Percentiles rank a stretch among this genome's conserved stretches.
phyloP scores from a whole-genome alignment of 106 monocot species.

The Iris macrosiphon region DNA sequence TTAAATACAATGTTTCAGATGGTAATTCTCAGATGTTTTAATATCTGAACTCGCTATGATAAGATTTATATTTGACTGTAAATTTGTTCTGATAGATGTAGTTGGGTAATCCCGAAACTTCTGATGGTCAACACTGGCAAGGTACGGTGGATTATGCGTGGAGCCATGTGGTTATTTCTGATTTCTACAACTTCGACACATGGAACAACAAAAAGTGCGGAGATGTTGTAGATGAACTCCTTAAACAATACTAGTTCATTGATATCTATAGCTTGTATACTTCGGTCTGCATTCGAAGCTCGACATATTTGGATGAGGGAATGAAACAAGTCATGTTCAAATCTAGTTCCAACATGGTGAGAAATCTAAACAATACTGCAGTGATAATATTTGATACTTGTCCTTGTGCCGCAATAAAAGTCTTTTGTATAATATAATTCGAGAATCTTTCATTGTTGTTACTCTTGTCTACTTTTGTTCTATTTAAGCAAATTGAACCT shows the following conservation, averaged over 20 bases:
- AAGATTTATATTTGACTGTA: background rate
- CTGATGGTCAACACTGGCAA: constrained; percentile 37
- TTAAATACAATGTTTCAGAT: too few relatives aligned
- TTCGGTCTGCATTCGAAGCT: constrained; percentile 6
- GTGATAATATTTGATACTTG: too few relatives aligned
- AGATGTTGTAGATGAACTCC: constrained; percentile 10
- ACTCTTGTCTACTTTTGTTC: too few relatives aligned
- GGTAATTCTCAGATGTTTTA: too few relatives aligned
- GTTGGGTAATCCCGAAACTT: constrained; percentile 58
- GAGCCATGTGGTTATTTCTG: constrained; percentile 63
- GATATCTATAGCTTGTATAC: constrained; percentile 21
- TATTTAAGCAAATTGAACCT: too few relatives aligned
- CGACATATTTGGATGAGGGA: background rate
- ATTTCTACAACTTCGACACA: constrained; percentile 10
- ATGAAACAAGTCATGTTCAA: background rate
- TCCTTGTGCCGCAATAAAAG: too few relatives aligned
- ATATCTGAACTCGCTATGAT: too few relatives aligned
- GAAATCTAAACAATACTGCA: too few relatives aligned
- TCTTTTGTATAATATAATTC: too few relatives aligned
- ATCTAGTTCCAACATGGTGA: constrained; percentile 6
- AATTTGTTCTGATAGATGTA: constrained; percentile 2
- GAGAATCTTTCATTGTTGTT: too few relatives aligned
- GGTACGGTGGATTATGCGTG: constrained; percentile 64
- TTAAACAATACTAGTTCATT: constrained; percentile 6
- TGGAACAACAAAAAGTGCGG: background rate